A percentile compares a stretch with the other conserved stretches of the same genome.
These are phyloP conservation scores for Sedum album DNA, from an alignment of 164 flowering plant genomes.

Conservation along the genomic window DNA sequence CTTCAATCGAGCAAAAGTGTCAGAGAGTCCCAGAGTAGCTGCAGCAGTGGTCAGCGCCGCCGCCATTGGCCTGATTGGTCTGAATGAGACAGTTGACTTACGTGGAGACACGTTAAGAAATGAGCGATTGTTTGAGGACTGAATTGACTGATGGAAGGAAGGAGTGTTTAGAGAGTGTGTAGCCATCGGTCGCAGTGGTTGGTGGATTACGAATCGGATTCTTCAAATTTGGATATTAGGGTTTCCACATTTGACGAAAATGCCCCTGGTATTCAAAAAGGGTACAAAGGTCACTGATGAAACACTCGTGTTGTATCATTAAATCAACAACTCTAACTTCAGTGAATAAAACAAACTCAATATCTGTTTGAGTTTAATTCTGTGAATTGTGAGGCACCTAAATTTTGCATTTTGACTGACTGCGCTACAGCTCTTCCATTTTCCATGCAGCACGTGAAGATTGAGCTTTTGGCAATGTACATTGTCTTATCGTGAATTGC, in stretches of 20 bases:
- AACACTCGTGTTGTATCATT: too few relatives aligned
- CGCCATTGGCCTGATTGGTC: slow-evolving; percentile 29
- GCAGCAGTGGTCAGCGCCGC: slow-evolving; percentile 27
- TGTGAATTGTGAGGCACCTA: too few relatives aligned
- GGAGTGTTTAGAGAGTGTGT: background rate
- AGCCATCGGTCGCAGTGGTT: background rate
- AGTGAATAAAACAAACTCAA: too few relatives aligned
- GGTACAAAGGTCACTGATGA: too few relatives aligned
- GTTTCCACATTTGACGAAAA: too few relatives aligned
- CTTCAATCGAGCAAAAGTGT: too few relatives aligned
- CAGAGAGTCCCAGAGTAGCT: slow-evolving; percentile 55
- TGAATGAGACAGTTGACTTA: slow-evolving; percentile 1
- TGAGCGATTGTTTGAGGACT: background rate
- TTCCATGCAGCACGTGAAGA: too few relatives aligned
- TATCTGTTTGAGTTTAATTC: too few relatives aligned
- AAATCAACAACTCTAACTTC: too few relatives aligned
- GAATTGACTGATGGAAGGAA: background rate
- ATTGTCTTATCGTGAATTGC: background rate
- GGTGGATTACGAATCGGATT: background rate
- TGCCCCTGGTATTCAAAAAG: too few relatives aligned
- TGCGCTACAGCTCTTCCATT: too few relatives aligned
- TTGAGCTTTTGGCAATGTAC: background rate
- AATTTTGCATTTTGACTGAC: too few relatives aligned
- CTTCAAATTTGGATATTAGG: background rate
- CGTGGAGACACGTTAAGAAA: background rate